Evolutionary conservation across 2,329 filamentous ascomycete species (phyloP).

Genomic region (Stachybotrys chlorohalonatus): DNA sequence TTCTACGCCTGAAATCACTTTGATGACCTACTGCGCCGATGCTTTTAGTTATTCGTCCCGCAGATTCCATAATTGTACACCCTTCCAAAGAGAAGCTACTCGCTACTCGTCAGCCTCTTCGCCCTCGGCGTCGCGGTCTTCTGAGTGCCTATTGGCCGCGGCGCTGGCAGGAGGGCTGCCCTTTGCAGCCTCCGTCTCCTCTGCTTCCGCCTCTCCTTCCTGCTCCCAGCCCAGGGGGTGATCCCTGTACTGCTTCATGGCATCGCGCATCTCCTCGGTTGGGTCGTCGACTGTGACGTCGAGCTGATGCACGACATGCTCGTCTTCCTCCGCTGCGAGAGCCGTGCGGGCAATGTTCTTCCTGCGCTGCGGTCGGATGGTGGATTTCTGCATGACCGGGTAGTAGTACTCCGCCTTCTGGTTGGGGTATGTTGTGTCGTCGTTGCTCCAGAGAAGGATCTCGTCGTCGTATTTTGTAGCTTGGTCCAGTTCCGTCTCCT

Average conservation of each 20-base stretch:
- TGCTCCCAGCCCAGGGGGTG: conserved; percentile 41
- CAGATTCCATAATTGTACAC: neutral
- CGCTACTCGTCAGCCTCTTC: conserved; percentile 30
- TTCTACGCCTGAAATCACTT: neutral
- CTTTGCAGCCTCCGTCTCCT: conserved; percentile 17
- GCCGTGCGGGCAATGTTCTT: conserved; percentile 56
- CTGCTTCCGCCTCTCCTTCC: conserved; percentile 24
- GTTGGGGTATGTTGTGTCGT: conserved; percentile 38
- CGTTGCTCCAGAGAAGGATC: conserved; percentile 49
- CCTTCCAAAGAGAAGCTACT: neutral
- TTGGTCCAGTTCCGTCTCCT: conserved; percentile 47
- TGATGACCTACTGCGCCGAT: neutral
- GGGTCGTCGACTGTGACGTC: conserved; percentile 48
- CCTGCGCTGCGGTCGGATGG: conserved; percentile 52
- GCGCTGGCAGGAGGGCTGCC: conserved; percentile 15
- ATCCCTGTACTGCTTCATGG: conserved; percentile 42
- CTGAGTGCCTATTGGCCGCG: conserved; percentile 7
- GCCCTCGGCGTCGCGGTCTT: conserved; percentile 33
- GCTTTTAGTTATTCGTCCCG: neutral
- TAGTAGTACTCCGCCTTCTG: conserved; percentile 59
- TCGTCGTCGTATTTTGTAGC: conserved; percentile 55
- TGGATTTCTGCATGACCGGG: conserved; percentile 55
- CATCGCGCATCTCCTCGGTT: conserved; percentile 40
- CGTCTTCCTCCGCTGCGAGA: conserved; percentile 39
- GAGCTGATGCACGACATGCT: conserved; percentile 45